These are phyloP conservation scores for Pseudogymnoascus sp. DNA, from an alignment of 2,329 filamentous ascomycete species.

Conservation along the genomic window DNA sequence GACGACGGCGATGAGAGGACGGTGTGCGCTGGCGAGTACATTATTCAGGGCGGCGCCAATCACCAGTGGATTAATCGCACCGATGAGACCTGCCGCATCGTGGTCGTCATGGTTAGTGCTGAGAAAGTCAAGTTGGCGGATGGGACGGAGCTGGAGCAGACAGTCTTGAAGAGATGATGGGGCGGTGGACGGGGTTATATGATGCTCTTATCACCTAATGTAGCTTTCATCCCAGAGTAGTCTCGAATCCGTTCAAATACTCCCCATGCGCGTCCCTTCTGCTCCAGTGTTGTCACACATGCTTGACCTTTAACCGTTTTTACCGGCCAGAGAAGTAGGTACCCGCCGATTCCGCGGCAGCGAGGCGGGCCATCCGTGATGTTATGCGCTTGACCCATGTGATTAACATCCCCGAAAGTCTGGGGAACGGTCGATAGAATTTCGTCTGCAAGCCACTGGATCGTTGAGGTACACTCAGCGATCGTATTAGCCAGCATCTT, in stretches of 20 bases:
- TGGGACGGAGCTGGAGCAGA: constrained; percentile 29
- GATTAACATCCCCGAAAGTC: constrained; percentile 30
- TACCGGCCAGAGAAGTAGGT: constrained; percentile 33
- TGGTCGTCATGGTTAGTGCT: constrained; percentile 34
- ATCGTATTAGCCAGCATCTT: constrained; percentile 12
- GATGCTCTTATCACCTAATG: constrained; percentile 24
- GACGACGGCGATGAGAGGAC: constrained; percentile 34
- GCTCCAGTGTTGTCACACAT: constrained; percentile 20
- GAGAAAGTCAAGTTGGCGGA: constrained; percentile 32
- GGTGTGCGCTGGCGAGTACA: constrained; percentile 31
- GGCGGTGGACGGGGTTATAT: constrained; percentile 8
- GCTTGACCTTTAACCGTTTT: constrained; percentile 27
- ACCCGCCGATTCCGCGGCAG: constrained; percentile 30
- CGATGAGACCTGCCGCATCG: constrained; percentile 30
- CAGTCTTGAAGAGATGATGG: constrained; percentile 11
- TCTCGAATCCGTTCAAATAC: constrained; percentile 33
- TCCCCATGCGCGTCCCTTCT: constrained; percentile 23
- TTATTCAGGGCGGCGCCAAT: constrained; percentile 35
- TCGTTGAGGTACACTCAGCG: constrained; percentile 18
- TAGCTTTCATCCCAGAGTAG: constrained; percentile 32
- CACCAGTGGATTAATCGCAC: constrained; percentile 38
- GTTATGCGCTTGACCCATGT: constrained; percentile 16
- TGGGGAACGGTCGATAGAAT: constrained; percentile 32
- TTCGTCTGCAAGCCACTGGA: constrained; percentile 27
- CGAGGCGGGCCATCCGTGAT: constrained; percentile 16